Evolutionary conservation across 2,329 filamentous ascomycete genomes (phyloP).

Genomic region (Nothopassalora personata): DNA sequence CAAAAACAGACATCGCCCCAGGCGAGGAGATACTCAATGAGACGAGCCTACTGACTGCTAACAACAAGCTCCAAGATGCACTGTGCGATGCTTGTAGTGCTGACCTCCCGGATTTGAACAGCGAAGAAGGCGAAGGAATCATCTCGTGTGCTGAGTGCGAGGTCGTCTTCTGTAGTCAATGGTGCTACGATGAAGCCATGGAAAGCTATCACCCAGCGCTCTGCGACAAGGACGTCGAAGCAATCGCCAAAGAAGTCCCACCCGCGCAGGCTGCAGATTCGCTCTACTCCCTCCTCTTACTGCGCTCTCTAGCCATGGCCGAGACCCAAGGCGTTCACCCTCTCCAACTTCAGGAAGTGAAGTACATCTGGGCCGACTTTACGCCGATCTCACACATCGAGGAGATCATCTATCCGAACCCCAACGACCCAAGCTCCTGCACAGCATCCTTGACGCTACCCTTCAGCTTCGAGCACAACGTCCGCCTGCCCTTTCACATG

Average conservation of each 20-base stretch:
- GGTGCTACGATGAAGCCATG: constrained; percentile 53
- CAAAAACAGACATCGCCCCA: constrained; percentile 69
- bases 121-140: constrained; percentile 18
- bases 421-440: constrained; percentile 12
- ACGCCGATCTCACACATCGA: constrained; percentile 8
- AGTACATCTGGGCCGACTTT: constrained; percentile 64
- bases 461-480: constrained; percentile 71
- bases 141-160: constrained; percentile 52
- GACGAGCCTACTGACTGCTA: constrained; percentile 80
- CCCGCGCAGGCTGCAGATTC: constrained; percentile 55
- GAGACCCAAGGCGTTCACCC: constrained; percentile 55
- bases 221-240: constrained; percentile 52
- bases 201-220: constrained; percentile 54
- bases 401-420: constrained; percentile 12
- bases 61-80: constrained; percentile 78
- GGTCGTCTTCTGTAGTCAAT: constrained; percentile 56
- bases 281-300: constrained; percentile 55
- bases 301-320: constrained; percentile 57
- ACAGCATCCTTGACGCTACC: constrained; percentile 56
- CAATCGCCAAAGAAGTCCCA: constrained; percentile 54
- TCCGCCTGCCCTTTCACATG: constrained; percentile 68
- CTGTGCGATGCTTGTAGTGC: constrained; percentile 86
- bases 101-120: constrained; percentile 52
- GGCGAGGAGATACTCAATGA: constrained; percentile 75
- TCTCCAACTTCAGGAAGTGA: constrained; percentile 55